These are phyloP conservation scores for Krasilnikovozyma curviuscula DNA, from an alignment of 768 basidiomycete genomes.

Conservation along the genomic window DNA sequence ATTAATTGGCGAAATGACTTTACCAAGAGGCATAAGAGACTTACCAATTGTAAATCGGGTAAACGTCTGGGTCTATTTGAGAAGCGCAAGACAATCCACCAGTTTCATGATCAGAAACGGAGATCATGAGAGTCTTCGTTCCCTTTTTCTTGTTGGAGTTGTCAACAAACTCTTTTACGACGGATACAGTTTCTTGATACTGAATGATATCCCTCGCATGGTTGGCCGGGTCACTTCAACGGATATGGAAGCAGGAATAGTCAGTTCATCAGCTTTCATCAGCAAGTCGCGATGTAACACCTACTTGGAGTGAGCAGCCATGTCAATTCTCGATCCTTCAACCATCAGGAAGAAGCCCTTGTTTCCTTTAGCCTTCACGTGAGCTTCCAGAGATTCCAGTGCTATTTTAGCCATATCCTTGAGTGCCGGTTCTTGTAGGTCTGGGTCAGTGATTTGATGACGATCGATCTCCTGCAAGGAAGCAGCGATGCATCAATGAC, in stretches of 20 bases:
- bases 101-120: constrained; percentile 21
- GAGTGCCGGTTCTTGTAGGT: constrained; percentile 17
- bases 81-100: constrained; percentile 18
- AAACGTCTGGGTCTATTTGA: constrained; percentile 13
- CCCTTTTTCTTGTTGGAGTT: constrained; percentile 2
- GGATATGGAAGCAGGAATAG: not conserved
- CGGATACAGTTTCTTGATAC: constrained; percentile 17
- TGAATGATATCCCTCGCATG: constrained; percentile 14
- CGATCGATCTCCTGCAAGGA: constrained; percentile 15
- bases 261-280: not conserved
- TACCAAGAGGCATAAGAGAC: not conserved
- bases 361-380: not conserved
- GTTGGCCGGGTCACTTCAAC: constrained; percentile 2
- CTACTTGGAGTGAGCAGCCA: no score
- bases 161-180: constrained; percentile 14
- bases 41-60: constrained; percentile 17
- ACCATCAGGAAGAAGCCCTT: constrained; percentile 21
- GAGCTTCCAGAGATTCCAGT: constrained; percentile 11
- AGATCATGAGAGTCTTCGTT: constrained; percentile 15
- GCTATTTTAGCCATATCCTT: constrained; percentile 19
- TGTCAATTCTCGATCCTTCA: constrained; percentile 19
- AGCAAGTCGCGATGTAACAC: no score
- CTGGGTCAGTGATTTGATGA: constrained; percentile 6
- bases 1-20: not conserved
- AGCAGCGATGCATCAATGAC: not conserved